Base-by-base conservation (phyloP, 2,329 filamentous ascomycete species). In the Alternaria triticimaculans region DNA sequence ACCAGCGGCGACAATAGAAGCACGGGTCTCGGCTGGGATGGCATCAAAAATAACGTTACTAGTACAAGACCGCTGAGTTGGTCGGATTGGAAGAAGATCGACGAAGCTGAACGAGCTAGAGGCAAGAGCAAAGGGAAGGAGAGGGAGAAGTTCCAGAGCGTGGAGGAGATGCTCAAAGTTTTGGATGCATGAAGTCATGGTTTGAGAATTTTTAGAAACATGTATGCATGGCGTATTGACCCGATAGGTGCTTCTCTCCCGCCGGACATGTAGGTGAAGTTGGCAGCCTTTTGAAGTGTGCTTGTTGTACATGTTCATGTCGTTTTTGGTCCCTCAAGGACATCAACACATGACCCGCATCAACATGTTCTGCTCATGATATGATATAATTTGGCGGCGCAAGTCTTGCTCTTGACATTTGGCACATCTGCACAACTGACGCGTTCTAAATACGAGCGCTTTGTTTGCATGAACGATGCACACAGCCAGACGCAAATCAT, bases 31-130 rank as follows among this genome's bases (percentile, higher is more conserved):
- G 95, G 94, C 1, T 98, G 94, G 94, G 89, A 93, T 5, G 93
- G 87, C 1, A 84, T 98, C 12, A 88, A 86, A 69, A 75, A 82
- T 11, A 89, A 92, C 51, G 84, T 87, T 0, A 81, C 86, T 55
- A 80, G 79, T 28, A 84, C 90, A 5, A 84, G 85, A 58, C 85
- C 88, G 14, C 90, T 97, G 18, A 88, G 85, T 51, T 99, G 96
- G 96, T 80, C 87, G 23, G 92, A 96, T 70, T 99, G 96, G 96
- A 84, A 88, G 79, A 89, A 83, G 67, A 97, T 99, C 66, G 94
- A 99, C 79, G 80, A 81, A n/a, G 89, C 86, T 4, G 96, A 99
- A 81, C 88, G 84, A 71, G 83, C 87, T 60, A 86, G 85, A 53
- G 96, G 96, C 0, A 80, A 84, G 63, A 77, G 77, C 50, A 85